These are phyloP conservation scores for Podaxis sp. DNA, from an alignment of 768 basidiomycete species.

Conservation along the genomic window DNA sequence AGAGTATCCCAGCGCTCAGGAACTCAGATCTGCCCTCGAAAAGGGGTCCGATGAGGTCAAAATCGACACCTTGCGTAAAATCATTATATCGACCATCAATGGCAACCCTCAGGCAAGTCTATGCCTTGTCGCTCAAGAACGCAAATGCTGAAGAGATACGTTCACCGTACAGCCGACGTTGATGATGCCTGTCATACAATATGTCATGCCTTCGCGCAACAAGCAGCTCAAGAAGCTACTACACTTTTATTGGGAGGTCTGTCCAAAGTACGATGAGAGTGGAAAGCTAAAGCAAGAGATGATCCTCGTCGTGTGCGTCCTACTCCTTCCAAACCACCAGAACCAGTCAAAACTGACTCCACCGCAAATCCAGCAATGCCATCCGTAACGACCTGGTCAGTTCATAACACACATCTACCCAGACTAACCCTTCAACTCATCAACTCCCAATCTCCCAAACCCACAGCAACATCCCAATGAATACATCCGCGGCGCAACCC, in stretches of 20 bases:
- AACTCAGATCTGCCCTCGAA: slow-evolving; percentile 81
- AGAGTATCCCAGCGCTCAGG: slow-evolving; percentile 78
- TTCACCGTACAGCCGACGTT: slow-evolving; percentile 65
- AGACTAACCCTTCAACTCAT: slow-evolving; percentile 1
- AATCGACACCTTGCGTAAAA: slow-evolving; percentile 91
- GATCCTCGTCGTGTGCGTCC: slow-evolving; percentile 94
- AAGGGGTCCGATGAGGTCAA: slow-evolving; percentile 98
- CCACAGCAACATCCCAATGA: slow-evolving; percentile 97
- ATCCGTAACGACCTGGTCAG: slow-evolving; percentile 95
- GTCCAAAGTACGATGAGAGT: slow-evolving; percentile 95
- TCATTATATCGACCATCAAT: slow-evolving; percentile 92
- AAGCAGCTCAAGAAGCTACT: slow-evolving; percentile 97
- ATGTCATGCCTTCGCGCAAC: slow-evolving; percentile 91
- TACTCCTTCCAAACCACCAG: not conserved
- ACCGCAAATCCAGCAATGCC: slow-evolving; percentile 65
- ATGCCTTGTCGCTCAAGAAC: not conserved
- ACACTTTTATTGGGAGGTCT: slow-evolving; percentile 97
- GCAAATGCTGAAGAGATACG: not conserved
- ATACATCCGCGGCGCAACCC: slow-evolving; percentile 97
- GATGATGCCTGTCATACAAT: slow-evolving; percentile 99
- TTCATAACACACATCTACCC: slow-evolving; percentile 9
- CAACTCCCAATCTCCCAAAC: slow-evolving; percentile 14
- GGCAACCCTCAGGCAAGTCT: slow-evolving; percentile 83
- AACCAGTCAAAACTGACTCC: slow-evolving; percentile 5
- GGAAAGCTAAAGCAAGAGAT: slow-evolving; percentile 99